Base-by-base conservation (phyloP, 257 asterid species). In the Gentiana dahurica region DNA sequence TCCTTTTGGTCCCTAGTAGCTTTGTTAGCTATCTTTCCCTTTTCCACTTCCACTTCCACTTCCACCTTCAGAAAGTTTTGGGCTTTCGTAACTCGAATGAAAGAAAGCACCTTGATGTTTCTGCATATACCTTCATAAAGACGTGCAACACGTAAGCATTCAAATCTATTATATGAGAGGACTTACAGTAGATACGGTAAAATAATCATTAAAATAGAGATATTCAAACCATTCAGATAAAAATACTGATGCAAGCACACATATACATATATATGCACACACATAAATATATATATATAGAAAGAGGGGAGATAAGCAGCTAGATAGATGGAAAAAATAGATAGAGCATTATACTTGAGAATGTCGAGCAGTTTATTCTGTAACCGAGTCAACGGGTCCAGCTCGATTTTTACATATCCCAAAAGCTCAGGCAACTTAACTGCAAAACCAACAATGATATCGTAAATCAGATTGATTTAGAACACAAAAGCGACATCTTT, bases 351-450 rank as follows among this genome's bases (percentile, higher is more conserved):
- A 61, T 81, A 92, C 99, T 77, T 88, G 71, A 92, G 86, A 75
- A 92, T 83, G 52, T 88, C 95, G 7, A 78, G 61, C 79, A 92
- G 70, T 79, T 84, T 92, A 75, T 83, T 93, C 75, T 88, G 97
- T 81, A 92, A 46, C 6, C 74, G 77, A 55, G 54, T 69, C 73
- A 66, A 63, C 12, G 97, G 75, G 73, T 86, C 99, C 67, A 78
- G 95, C 6, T 92, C 95, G 11, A 88, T 77, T 74, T 77, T 83
- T 66, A 79, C 86, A 64, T 64, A 73, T 11, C 79, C 71, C 81
- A 92, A 67, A 60, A 88, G 50, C 59, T 86, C 99, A 1, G 99
- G 99, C 70, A 92, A 71, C 75, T 88, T 92, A 55, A 92, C 99
- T 88, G 94, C 87, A 77, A 59, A 71, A 69, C 36, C 54, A 77